These are phyloP conservation scores for Fomitopsis palustris DNA, from an alignment of 1,284 basidiomycete genomes.

Conservation along the genomic window DNA sequence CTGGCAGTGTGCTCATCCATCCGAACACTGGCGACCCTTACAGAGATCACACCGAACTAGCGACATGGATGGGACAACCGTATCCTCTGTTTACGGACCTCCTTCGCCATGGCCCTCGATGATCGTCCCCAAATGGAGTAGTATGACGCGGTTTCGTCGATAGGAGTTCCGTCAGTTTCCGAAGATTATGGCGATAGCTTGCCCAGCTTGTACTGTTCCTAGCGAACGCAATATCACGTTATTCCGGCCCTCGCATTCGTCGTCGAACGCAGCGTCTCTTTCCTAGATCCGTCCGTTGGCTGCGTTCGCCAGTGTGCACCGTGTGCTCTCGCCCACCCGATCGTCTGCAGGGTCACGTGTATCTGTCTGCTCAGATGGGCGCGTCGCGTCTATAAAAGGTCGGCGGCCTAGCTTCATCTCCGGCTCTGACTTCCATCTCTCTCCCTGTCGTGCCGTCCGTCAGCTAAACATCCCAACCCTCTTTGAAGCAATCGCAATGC, in stretches of 20 bases:
- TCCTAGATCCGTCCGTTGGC: background rate
- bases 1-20: conserved; percentile 61
- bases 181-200: background rate
- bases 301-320: background rate
- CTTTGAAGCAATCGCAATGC: conserved; percentile 15
- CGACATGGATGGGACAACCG: conserved; percentile 64
- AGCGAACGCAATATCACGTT: background rate
- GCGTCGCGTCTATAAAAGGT: background rate
- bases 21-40: conserved; percentile 63
- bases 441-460: background rate
- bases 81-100: conserved; percentile 40
- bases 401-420: background rate
- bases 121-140: background rate
- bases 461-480: background rate
- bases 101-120: background rate
- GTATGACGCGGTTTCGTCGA: background rate
- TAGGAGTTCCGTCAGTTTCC: background rate
- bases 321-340: background rate
- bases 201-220: background rate
- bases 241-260: background rate
- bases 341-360: background rate
- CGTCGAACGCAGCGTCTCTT: background rate
- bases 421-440: background rate
- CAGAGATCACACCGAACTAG: conserved; percentile 58
- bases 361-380: background rate